Conservation (phyloP, 345 rosid species). For the Chamaenerion angustifolium region DNA sequence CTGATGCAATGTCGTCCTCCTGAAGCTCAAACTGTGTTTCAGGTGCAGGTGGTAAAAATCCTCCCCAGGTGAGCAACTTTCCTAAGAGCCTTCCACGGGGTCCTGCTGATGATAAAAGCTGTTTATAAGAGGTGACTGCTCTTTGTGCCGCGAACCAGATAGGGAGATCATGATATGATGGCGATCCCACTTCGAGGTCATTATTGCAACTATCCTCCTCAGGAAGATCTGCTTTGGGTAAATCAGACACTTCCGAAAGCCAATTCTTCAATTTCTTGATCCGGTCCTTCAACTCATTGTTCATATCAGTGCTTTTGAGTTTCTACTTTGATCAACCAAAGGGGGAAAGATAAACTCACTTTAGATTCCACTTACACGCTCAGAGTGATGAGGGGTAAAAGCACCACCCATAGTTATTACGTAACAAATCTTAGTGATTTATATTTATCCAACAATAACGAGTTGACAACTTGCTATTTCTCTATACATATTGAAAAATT, state of each 20-base stretch:
- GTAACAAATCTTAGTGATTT: no score
- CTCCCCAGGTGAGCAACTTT: slow-evolving; percentile 63
- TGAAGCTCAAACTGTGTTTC: slow-evolving; percentile 44
- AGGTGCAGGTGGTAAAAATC: slow-evolving; percentile 45
- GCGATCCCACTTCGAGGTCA: slow-evolving; percentile 23
- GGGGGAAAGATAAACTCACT: neutral
- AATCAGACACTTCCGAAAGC: slow-evolving; percentile 49
- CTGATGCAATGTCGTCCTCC: slow-evolving; percentile 36
- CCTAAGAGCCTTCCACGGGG: slow-evolving; percentile 77
- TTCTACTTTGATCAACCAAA: slow-evolving; percentile 29
- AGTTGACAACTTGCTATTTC: no score
- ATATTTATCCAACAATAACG: no score
- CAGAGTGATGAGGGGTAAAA: no score
- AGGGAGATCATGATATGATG: slow-evolving; percentile 57
- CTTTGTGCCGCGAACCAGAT: slow-evolving; percentile 86
- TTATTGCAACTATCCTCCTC: slow-evolving; percentile 28
- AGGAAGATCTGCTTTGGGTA: slow-evolving; percentile 36
- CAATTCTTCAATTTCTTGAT: slow-evolving; percentile 38
- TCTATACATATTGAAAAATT: no score
- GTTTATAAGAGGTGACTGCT: slow-evolving; percentile 82
- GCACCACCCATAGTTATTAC: no score
- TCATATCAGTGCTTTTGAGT: slow-evolving; percentile 30
- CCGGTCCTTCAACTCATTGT: slow-evolving; percentile 36
- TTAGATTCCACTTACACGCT: no score
- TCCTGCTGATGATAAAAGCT: slow-evolving; percentile 69